Base-by-base conservation (phyloP, 1,284 basidiomycete species). In the Cryptococcus wingfieldii region DNA sequence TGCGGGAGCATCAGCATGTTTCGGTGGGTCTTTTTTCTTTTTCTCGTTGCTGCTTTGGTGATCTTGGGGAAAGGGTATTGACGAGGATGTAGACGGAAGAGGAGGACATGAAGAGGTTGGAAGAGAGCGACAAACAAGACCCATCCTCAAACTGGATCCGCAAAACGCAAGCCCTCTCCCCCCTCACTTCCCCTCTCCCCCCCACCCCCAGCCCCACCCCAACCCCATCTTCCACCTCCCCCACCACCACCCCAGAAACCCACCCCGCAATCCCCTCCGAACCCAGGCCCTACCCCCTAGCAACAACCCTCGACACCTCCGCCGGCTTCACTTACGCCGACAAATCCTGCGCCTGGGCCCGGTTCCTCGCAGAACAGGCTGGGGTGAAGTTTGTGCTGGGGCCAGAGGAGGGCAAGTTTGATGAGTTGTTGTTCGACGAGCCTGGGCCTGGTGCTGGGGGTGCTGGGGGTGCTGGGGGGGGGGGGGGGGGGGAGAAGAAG, bases 361-460 rank as follows among this genome's bases (percentile, higher is more conserved):
- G 60, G 18, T 60, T 62, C 41, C 58, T 66, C 3, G 52, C 51
- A 6, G 55, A 58, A 27, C 52, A 62, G 47, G 53, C 47, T 13
- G 64, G 64, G 2, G 64, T 66, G 19, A 59, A 61, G 19, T 66
- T 66, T 27, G 50, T 67, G 5, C 47, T 64, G 5, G 62, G 60
- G 12, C 49, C 55, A 1, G 46, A 49, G 38, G n/a, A 47, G 38
- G 62, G 62, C 1, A 59, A 53, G 31, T 58, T 64, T 44, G 54
- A 51, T 18, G 38, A 54, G 19, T 38, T 67, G 5, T 39, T 65
- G 1, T 37, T 53, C 10, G 43, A 41, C 3, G 52, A 31, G 5
- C 31, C 31, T n/a, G n/a, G n/a, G n/a, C n/a, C n/a, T n/a, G n/a
- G n/a, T n/a, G n/a, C n/a, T n/a, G n/a, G n/a, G n/a, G n/a, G n/a